Evolutionary conservation across 305 asterid genomes (phyloP), one percentile per base, ranked within the genome.

Genomic region (Fraxinus greggii): DNA sequence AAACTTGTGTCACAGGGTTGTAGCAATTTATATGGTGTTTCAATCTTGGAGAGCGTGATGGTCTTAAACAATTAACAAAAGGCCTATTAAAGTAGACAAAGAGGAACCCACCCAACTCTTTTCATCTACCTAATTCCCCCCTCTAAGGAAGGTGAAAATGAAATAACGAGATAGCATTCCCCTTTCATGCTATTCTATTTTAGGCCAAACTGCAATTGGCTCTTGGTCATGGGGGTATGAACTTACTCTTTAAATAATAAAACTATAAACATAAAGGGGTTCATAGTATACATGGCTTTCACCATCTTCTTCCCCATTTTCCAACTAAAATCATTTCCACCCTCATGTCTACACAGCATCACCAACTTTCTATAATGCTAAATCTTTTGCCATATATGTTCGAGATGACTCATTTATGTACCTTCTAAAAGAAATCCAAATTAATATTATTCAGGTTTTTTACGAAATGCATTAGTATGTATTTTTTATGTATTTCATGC

Each of bases 201-300:
- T 70, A 54, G 83, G 80, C 19, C 78, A 82, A 80, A 48, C 65
- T 80, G 67, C 21, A 51, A 74, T 72, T 80, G 84, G 88, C 72
- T 76, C 77, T 76, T 78, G 33, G 81, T 17, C 77, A 80, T 48
- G 56, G 73, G 73, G 77, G 67, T 69, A 13, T 72, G 85, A 54
- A 80, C 79, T 82, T 84, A 45, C 86, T 81, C 89, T 24, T 63
- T 26, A 86, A 45, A 38, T 38, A 38, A 82, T 84, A 82, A 85
- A 81, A 72, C 84, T 21, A 70, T 63, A 69, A 86, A 72, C 81
- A 86, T 78, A 80, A 72, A 78, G 21, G 79, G 38, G 36, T 67
- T 67, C 74, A 21, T 67, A 12, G 75, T 29, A 69, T 29, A 15
- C 40, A 65, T 65, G n/a, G 29, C 75, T 69, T 31, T 76, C 89